A percentile compares a stretch with the other conserved stretches of the same genome.
Evolutionary conservation across 2,329 filamentous ascomycete genomes (phyloP).

Genomic region (Colletotrichum sojae): DNA sequence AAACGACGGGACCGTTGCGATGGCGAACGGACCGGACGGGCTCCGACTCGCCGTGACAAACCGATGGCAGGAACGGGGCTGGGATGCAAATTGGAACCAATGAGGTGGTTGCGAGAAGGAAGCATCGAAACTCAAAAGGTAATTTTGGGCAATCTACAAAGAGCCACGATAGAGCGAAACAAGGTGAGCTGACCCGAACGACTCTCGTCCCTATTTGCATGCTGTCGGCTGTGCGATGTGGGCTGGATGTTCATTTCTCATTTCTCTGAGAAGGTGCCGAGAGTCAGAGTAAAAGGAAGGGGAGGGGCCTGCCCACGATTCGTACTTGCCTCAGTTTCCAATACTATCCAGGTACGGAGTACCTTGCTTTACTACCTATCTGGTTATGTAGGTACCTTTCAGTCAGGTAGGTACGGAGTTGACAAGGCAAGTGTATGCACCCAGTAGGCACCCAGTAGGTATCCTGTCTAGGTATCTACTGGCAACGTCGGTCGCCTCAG

Average conservation of each 20-base stretch:
- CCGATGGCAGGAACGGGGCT: conserved; percentile 1
- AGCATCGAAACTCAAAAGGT: neutral
- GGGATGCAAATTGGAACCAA: neutral
- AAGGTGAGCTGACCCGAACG: conserved; percentile 9
- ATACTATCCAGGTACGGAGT: too few relatives aligned
- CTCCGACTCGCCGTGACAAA: conserved; percentile 21
- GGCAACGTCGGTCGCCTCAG: neutral
- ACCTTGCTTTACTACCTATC: neutral
- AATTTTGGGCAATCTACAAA: neutral
- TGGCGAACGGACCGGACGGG: conserved; percentile 14
- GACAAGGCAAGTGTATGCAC: too few relatives aligned
- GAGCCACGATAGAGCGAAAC: neutral
- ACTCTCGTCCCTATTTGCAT: conserved; percentile 19
- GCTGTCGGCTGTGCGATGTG: too few relatives aligned
- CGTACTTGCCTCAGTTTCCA: neutral
- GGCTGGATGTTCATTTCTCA: too few relatives aligned
- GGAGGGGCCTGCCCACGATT: neutral
- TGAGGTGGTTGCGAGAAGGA: neutral
- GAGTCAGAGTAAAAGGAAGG: too few relatives aligned
- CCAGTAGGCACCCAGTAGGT: neutral
- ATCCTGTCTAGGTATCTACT: neutral
- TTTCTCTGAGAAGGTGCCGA: too few relatives aligned
- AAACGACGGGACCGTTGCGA: neutral
- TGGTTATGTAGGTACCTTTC: neutral
- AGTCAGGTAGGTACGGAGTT: too few relatives aligned